Base-by-base conservation (phyloP, 1,284 basidiomycete species). In the Sutorius eximius region DNA sequence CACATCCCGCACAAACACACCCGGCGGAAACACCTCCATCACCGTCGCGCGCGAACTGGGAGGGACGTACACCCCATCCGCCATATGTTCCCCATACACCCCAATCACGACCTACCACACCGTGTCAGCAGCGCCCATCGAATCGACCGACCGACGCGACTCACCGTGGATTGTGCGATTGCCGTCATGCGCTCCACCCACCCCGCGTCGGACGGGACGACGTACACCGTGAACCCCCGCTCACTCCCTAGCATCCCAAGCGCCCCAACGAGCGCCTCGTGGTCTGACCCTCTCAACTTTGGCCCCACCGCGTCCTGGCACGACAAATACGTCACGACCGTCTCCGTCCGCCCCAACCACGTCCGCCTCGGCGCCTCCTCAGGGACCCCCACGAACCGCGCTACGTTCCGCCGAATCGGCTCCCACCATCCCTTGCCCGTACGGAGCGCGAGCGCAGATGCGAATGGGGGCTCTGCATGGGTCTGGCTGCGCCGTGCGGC, bases 21-120 rank as follows among this genome's bases (percentile, higher is more conserved):
- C 79, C 30, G 81, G 72, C 16, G 85, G 87, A 75, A 93, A 94
- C 68, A 95, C 80, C 72, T 95, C 93, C 75, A 95, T 84, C 29
- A 89, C 65, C 3, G 82, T 81, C n/a, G 82, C 73, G 36, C 76
- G 76, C 5, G 74, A 68, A 12, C 80, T 79, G 1, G 82, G 82
- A 42, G 79, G 79, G 81, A 93, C 85, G 73, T 86, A 93, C 9
- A 88, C 70, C 42, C 82, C 73, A 63, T 93, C 89, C 43, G 88
- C 78, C 42, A 94, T 77, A 49, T 90, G 86, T 51, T 80, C 73
- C 0, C 91, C 89, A 63, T 88, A 81, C 4, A 87, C 84, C 37
- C 89, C 87, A 41, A 93, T 67, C 50, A 93, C 75, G 56, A 92
- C 76, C 87, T 91, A 50, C 9, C 20, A 32, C 43, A 37, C 45